Percentiles rank a stretch among this genome's conserved stretches.
These are phyloP conservation scores for Bacidia rubella DNA, from an alignment of 495 filamentous ascomycete species.

Conservation along the genomic window DNA sequence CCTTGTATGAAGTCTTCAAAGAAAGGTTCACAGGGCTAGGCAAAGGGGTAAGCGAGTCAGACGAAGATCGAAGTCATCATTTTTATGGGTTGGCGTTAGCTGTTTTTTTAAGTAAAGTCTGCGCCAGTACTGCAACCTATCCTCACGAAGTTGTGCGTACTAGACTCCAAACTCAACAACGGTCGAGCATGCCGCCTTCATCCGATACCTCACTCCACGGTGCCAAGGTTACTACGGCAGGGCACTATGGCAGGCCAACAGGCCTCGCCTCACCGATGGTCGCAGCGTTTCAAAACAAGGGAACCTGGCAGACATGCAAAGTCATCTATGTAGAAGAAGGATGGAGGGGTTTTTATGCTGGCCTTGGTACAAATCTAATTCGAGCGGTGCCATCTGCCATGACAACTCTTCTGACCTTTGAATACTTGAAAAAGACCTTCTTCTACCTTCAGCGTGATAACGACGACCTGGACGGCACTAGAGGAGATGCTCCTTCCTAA, in stretches of 20 bases:
- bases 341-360: slow-evolving; percentile 92
- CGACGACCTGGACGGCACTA: background rate
- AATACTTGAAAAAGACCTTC: slow-evolving; percentile 58
- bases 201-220: slow-evolving; percentile 22
- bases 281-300: slow-evolving; percentile 58
- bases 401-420: slow-evolving; percentile 95
- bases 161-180: slow-evolving; percentile 71
- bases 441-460: slow-evolving; percentile 25
- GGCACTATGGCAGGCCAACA: slow-evolving; percentile 29
- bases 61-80: slow-evolving; percentile 43
- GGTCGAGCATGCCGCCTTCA: slow-evolving; percentile 49
- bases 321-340: slow-evolving; percentile 85
- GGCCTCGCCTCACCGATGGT: slow-evolving; percentile 41
- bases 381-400: slow-evolving; percentile 88
- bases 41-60: slow-evolving; percentile 52
- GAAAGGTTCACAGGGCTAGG: slow-evolving; percentile 74
- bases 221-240: slow-evolving; percentile 22
- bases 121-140: slow-evolving; percentile 90
- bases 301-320: slow-evolving; percentile 66
- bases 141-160: slow-evolving; percentile 68
- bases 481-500: background rate
- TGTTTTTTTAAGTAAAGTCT: slow-evolving; percentile 88
- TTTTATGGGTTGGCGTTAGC: slow-evolving; percentile 68
- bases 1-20: slow-evolving; percentile 88
- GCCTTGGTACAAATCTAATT: slow-evolving; percentile 96